Base-by-base conservation (phyloP, 1,284 basidiomycete genomes). In the Puccinia coronata region DNA sequence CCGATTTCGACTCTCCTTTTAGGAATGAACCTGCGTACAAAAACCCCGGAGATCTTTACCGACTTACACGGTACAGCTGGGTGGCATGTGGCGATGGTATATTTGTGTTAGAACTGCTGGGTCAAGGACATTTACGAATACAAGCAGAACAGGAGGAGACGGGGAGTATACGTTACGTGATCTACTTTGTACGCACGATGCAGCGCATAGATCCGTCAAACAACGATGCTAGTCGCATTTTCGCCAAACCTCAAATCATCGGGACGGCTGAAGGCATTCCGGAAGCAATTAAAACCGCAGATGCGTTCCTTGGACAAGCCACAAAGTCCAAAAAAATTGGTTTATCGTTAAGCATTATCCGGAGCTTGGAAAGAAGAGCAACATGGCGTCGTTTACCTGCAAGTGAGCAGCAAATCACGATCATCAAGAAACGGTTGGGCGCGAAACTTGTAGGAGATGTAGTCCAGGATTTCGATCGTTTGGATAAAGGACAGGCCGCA, bases 401-500 rank as follows among this genome's bases (percentile, higher is more conserved):
- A 0, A 90, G 91, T 0, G 88, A 89, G 6, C 88, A 87, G 49
- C 95, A 97, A 84, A 89, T 90, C 82, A 84, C 86, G 12, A 87
- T 92, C 55, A 87, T 96, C n/a, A 83, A 86, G 16, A 92, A 91
- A 83, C 87, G 91, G 59, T 90, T 90, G n/a, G 70, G 81, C 20
- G 28, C 71, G 5, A 43, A 80, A 80, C 43, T 49, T 28, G 6
- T 43, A 5, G 71, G n/a, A 41, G n/a, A 78, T 43, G 23, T 25
- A 14, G 43, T 14, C 41, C n/a, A 70, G 47, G 41, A 49, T n/a
- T 31, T 49, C 25, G 75, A 80, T 63, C 34, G 53, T 25, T 65
- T 95, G 84, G 93, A 89, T 2, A 93, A 92, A 86, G 93, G 93
- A 0, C 89, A 92, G 82, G 92, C 93, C 41, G 91, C 91, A 0